These are phyloP conservation scores for Silene latifolia DNA, from an alignment of 148 eudicot genomes.

Conservation along the genomic window DNA sequence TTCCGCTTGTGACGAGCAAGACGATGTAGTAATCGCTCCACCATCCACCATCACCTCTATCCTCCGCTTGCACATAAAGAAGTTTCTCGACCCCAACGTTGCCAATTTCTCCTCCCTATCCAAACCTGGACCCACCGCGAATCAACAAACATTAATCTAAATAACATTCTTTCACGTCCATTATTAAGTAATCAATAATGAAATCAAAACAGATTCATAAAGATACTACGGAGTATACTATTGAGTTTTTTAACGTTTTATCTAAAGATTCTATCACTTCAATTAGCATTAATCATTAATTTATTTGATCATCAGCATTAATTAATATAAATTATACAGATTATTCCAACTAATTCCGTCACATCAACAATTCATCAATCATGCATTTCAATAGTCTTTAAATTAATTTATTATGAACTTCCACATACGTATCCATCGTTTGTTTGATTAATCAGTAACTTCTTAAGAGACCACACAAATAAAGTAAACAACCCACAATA, in stretches of 20 bases:
- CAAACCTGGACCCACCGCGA: conserved; percentile 45
- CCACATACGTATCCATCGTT: background rate
- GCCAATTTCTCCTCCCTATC: conserved; percentile 58
- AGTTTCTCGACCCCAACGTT: conserved; percentile 74
- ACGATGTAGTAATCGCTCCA: background rate
- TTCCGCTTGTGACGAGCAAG: conserved; percentile 34
- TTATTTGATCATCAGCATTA: background rate
- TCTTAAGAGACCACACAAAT: background rate
- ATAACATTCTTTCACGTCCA: background rate
- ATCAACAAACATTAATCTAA: background rate
- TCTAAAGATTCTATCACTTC: background rate
- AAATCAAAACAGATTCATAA: background rate
- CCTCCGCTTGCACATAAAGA: conserved; percentile 58
- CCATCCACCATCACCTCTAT: conserved; percentile 8
- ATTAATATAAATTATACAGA: no score
- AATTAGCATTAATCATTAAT: background rate
- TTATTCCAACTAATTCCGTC: background rate
- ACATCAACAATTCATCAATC: background rate
- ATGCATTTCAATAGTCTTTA: background rate
- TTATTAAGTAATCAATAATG: background rate
- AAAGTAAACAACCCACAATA: no score
- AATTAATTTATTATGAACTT: background rate
- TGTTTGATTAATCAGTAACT: no score
- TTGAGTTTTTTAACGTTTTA: background rate
- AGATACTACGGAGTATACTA: background rate